Evolutionary conservation across 139 green algal genomes (phyloP).

Genomic region (Micromonas pusilla): DNA sequence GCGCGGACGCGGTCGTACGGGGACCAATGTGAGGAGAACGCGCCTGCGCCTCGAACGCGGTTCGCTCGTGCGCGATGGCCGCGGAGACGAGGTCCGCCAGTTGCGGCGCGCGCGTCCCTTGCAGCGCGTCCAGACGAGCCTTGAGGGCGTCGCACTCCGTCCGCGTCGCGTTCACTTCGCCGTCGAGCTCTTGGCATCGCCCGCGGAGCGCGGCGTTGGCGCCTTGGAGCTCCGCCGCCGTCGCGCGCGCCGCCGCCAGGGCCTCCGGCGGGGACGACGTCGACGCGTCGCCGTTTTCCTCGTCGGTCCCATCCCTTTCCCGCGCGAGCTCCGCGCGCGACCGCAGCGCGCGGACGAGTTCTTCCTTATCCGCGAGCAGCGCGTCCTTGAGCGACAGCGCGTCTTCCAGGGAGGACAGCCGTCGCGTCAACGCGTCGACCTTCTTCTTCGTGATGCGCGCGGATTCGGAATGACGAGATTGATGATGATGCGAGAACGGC

Average conservation of each 20-base stretch:
- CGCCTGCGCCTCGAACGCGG: slow-evolving; percentile 1
- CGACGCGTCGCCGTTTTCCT: not conserved
- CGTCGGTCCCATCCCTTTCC: too few species aligned
- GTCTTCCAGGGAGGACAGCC: not conserved
- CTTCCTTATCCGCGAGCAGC: not conserved
- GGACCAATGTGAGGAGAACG: too few species aligned
- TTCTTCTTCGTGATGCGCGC: not conserved
- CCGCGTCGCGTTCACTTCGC: not conserved
- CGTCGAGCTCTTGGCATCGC: not conserved
- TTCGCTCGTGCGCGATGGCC: slow-evolving; percentile 7
- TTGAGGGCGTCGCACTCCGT: not conserved
- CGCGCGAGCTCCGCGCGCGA: not conserved
- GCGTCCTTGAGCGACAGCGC: not conserved
- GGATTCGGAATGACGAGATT: not conserved
- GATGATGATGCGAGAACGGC: too few species aligned
- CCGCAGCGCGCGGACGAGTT: not conserved
- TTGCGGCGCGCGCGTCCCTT: not conserved
- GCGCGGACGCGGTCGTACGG: too few species aligned
- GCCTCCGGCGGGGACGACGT: not conserved
- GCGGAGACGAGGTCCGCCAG: slow-evolving; percentile 1
- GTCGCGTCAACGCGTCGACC: not conserved
- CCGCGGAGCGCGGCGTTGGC: not conserved
- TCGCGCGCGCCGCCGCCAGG: not conserved
- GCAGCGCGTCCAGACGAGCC: not conserved
- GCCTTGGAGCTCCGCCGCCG: not conserved